A percentile compares a stretch with the other conserved stretches of the same genome.
These are phyloP conservation scores for Aspergillus fijiensis DNA, from an alignment of 2,329 filamentous ascomycete genomes.

Conservation along the genomic window DNA sequence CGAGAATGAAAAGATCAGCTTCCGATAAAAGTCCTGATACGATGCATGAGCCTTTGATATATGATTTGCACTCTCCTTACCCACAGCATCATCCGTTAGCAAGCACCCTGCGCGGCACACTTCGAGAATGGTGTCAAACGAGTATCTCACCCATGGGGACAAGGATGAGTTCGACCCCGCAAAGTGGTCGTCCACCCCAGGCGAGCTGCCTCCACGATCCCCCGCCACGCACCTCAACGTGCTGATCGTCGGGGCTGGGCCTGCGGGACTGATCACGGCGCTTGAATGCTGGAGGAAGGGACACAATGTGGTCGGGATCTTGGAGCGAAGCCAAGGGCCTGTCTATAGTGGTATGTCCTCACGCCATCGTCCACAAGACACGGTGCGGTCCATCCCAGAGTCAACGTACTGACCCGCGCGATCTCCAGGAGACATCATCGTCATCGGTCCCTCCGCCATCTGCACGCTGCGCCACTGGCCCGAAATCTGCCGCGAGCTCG, in stretches of 20 bases:
- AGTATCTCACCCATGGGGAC: background rate
- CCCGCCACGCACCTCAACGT: slow-evolving; percentile 20
- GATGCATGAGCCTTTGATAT: too few species aligned
- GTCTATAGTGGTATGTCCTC: slow-evolving; percentile 4
- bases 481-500: slow-evolving; percentile 13
- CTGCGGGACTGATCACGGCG: slow-evolving; percentile 27
- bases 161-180: background rate
- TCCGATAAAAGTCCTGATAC: too few species aligned
- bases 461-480: slow-evolving; percentile 15
- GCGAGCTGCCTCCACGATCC: slow-evolving; percentile 9
- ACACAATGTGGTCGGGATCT: slow-evolving; percentile 25
- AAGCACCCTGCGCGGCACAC: too few species aligned
- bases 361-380: too few species aligned
- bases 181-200: background rate
- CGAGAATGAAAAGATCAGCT: too few species aligned
- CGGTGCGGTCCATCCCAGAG: too few species aligned
- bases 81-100: too few species aligned
- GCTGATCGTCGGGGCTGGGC: slow-evolving; percentile 29
- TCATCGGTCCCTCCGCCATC: slow-evolving; percentile 15
- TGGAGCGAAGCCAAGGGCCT: slow-evolving; percentile 20
- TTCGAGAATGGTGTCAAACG: background rate
- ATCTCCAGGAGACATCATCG: slow-evolving; percentile 9
- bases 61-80: too few species aligned
- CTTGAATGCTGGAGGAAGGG: slow-evolving; percentile 33
- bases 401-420: background rate